Evolutionary conservation across 176 grass and related monocot genomes (phyloP).

Genomic region (Oryza meridionalis): DNA sequence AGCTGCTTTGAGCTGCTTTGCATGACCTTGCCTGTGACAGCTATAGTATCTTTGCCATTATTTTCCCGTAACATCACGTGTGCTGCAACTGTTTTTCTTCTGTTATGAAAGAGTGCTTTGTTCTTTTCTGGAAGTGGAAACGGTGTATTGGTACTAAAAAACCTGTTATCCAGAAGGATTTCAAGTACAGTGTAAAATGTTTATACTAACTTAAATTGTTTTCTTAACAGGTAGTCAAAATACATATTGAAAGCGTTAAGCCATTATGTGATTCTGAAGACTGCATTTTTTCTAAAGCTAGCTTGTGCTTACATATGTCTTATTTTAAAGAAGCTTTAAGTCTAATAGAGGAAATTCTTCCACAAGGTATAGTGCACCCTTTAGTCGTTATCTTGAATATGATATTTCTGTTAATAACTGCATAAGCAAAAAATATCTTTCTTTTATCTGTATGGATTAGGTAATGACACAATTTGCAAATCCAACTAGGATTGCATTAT

Average conservation of each 20-base stretch:
- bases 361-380: conserved; percentile 47
- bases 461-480: conserved; percentile 21
- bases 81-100: conserved; percentile 19
- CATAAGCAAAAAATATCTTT: conserved; percentile 5
- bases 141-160: conserved; percentile 16
- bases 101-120: not conserved
- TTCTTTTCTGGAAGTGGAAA: conserved; percentile 18
- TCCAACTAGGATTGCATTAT: conserved; percentile 3
- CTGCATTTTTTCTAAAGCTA: conserved; percentile 49
- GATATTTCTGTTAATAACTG: not conserved
- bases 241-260: conserved; percentile 55
- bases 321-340: conserved; percentile 58
- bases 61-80: conserved; percentile 9
- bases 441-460: not conserved
- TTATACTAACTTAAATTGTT: conserved; percentile 29
- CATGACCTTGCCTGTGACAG: conserved; percentile 12
- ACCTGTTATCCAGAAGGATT: conserved; percentile 1
- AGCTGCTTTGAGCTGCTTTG: too few species aligned
- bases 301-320: conserved; percentile 44
- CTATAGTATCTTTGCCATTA: not conserved
- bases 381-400: conserved; percentile 8
- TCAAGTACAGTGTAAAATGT: not conserved
- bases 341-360: conserved; percentile 52
- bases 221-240: conserved; percentile 50
- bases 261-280: conserved; percentile 37